Percentiles rank a stretch among this genome's conserved stretches.
Conservation (phyloP, 1,139 yeast genomes). For the Lodderomyces metapsilosis region DNA sequence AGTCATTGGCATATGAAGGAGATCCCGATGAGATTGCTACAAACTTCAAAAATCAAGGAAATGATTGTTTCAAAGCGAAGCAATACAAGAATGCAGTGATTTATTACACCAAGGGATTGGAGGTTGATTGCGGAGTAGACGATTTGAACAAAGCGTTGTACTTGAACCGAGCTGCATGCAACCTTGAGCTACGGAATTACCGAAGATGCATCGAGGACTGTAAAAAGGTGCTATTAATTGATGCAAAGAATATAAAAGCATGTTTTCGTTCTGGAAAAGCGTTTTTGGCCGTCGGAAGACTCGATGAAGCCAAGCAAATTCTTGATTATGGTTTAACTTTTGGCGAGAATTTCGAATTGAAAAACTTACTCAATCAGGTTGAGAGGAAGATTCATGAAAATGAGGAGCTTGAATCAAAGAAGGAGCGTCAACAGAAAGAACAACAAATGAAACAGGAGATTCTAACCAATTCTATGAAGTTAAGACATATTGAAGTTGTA, state of each 20-base stretch:
- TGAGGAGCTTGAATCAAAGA: conserved; percentile 27
- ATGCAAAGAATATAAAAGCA: conserved; percentile 77
- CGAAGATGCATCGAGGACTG: conserved; percentile 88
- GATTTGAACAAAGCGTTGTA: conserved; percentile 60
- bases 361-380: conserved; percentile 39
- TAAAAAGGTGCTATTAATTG: conserved; percentile 62
- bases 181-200: conserved; percentile 79
- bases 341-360: conserved; percentile 55
- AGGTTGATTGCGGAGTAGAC: conserved; percentile 57
- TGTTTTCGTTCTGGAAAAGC: conserved; percentile 85
- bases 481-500: conserved; percentile 53
- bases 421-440: conserved; percentile 34
- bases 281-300: conserved; percentile 61
- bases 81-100: conserved; percentile 75
- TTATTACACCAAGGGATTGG: conserved; percentile 78
- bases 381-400: conserved; percentile 37
- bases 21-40: conserved; percentile 90
- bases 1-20: conserved; percentile 92
- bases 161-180: conserved; percentile 89
- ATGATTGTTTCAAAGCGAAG: conserved; percentile 73
- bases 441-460: conserved; percentile 30
- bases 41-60: conserved; percentile 91
- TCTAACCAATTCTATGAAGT: conserved; percentile 51
- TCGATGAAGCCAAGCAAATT: conserved; percentile 71
- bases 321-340: conserved; percentile 61